A percentile compares a stretch with the other conserved stretches of the same genome.
Evolutionary conservation across 768 basidiomycete species (phyloP).

Genomic region (Pulveroboletus ravenelii): DNA sequence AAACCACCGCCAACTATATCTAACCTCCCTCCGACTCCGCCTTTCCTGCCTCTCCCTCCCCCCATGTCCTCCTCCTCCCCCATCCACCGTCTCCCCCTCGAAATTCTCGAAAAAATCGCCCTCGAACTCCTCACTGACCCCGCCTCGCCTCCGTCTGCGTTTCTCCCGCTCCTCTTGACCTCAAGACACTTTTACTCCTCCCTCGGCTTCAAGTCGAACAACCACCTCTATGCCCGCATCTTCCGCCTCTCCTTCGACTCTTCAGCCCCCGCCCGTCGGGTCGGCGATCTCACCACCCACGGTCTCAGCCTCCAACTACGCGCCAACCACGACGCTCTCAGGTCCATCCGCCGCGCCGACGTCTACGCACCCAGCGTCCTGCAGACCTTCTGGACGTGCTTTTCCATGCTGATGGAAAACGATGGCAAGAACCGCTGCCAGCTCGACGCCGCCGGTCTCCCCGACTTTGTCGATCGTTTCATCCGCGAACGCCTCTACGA

Average conservation of each 20-base stretch:
- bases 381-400: slow-evolving; percentile 42
- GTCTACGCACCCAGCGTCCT: slow-evolving; percentile 30
- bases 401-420: slow-evolving; percentile 59
- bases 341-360: slow-evolving; percentile 29
- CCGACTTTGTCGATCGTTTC: slow-evolving; percentile 41
- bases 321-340: slow-evolving; percentile 33
- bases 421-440: slow-evolving; percentile 61
- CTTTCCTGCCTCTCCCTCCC: slow-evolving; percentile 5
- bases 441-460: slow-evolving; percentile 49
- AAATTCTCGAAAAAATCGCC: slow-evolving; percentile 48
- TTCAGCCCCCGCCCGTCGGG: slow-evolving; percentile 47
- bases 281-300: slow-evolving; percentile 36
- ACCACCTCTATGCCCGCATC: slow-evolving; percentile 47
- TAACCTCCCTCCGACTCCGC: background rate
- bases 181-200: slow-evolving; percentile 36
- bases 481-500: slow-evolving; percentile 47
- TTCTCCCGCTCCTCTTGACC: slow-evolving; percentile 47
- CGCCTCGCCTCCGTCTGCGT: slow-evolving; percentile 27
- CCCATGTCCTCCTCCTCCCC: slow-evolving; percentile 12
- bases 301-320: slow-evolving; percentile 38
- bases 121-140: slow-evolving; percentile 35
- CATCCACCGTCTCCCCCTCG: slow-evolving; percentile 36
- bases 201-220: slow-evolving; percentile 27
- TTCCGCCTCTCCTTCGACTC: slow-evolving; percentile 56
- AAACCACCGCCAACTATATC: slow-evolving; percentile 8